phyloP scores from a whole-genome alignment of 2,329 filamentous ascomycete genomes.

The Xylaria polymorpha region DNA sequence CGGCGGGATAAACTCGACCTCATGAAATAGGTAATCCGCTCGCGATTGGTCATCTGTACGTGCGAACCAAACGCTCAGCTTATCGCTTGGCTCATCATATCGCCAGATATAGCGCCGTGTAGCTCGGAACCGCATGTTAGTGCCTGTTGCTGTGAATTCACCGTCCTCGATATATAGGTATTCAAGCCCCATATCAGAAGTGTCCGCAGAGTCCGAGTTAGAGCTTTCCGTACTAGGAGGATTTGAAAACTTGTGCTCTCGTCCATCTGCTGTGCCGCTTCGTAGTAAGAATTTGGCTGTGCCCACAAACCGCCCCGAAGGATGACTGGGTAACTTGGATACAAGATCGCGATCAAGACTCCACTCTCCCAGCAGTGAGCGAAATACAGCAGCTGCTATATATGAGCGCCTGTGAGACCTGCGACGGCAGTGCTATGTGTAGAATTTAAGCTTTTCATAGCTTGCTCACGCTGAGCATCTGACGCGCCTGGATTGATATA shows the following conservation, averaged over 20 bases:
- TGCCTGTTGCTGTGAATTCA: constrained; percentile 67
- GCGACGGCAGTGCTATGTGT: constrained; percentile 57
- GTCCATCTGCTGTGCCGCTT: constrained; percentile 65
- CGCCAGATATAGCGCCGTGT: constrained; percentile 78
- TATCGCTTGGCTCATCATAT: constrained; percentile 70
- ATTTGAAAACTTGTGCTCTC: constrained; percentile 42
- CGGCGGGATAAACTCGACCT: constrained; percentile 69
- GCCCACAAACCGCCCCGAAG: constrained; percentile 73
- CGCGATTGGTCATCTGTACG: constrained; percentile 69
- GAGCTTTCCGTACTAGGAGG: constrained; percentile 3
- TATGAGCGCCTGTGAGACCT: constrained; percentile 61
- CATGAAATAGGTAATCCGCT: constrained; percentile 80
- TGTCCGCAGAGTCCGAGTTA: constrained; percentile 32
- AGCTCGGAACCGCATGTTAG: constrained; percentile 67
- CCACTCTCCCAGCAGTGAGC: constrained; percentile 78
- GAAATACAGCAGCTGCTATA: constrained; percentile 74
- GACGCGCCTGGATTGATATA: constrained; percentile 58
- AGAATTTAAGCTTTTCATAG: constrained; percentile 58
- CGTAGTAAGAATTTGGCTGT: constrained; percentile 73
- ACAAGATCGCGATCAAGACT: constrained; percentile 67
- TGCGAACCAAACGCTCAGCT: constrained; percentile 78
- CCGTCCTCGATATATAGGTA: constrained; percentile 78
- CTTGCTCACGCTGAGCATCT: constrained; percentile 55
- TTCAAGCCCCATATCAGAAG: constrained; percentile 60
- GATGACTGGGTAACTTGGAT: constrained; percentile 66